Percentiles rank a stretch among this genome's conserved stretches.
Evolutionary conservation across 2,329 filamentous ascomycete genomes (phyloP).

Genomic region (Hortaea werneckii): DNA sequence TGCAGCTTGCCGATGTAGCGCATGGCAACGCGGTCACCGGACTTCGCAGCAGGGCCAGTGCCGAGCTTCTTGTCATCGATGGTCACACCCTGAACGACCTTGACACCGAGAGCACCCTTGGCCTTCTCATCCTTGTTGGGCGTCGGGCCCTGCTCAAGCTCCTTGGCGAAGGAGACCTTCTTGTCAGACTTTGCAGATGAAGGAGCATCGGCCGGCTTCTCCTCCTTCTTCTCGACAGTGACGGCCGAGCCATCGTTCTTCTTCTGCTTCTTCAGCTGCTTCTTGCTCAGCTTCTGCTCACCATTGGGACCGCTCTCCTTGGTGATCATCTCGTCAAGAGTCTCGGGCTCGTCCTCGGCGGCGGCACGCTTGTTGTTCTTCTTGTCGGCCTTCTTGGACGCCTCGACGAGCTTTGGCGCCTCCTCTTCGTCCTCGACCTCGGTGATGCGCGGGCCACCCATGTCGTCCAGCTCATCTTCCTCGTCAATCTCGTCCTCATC

Average conservation of each 20-base stretch:
- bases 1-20: conserved; percentile 93
- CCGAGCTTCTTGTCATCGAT: conserved; percentile 94
- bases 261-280: conserved; percentile 96
- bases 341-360: conserved; percentile 45
- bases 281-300: conserved; percentile 79
- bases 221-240: conserved; percentile 39
- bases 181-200: conserved; percentile 57
- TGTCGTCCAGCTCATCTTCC: conserved; percentile 42
- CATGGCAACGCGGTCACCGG: conserved; percentile 82
- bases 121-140: conserved; percentile 44
- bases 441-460: conserved; percentile 70
- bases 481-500: conserved; percentile 36
- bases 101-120: conserved; percentile 55
- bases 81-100: conserved; percentile 77
- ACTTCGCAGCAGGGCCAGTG: conserved; percentile 74
- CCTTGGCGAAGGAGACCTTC: conserved; percentile 98
- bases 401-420: conserved; percentile 43
- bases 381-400: conserved; percentile 52
- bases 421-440: conserved; percentile 65
- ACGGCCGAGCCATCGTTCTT: conserved; percentile 93
- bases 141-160: conserved; percentile 93
- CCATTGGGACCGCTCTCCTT: conserved; percentile 51
- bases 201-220: conserved; percentile 44
- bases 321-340: conserved; percentile 74
- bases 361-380: conserved; percentile 76